Conservation (phyloP, 2,329 filamentous ascomycete genomes). For the Diaporthe nobilis region DNA sequence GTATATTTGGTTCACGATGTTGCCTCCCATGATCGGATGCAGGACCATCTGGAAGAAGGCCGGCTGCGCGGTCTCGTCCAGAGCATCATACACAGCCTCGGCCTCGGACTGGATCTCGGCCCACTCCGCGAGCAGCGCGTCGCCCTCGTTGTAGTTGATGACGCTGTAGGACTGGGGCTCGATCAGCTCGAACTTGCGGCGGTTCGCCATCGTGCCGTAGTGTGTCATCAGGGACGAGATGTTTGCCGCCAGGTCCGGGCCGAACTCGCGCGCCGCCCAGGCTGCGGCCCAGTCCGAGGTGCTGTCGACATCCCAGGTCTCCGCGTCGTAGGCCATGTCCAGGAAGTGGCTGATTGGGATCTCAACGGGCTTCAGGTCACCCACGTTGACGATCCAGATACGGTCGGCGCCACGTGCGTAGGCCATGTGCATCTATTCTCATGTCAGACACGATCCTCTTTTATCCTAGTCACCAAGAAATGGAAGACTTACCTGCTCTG, state of each 20-base stretch:
- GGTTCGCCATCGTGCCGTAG: conserved; percentile 68
- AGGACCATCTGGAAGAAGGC: conserved; percentile 75
- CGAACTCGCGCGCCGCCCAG: conserved; percentile 70
- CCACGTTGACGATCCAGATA: conserved; percentile 78
- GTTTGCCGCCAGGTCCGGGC: conserved; percentile 58
- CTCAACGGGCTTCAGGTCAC: conserved; percentile 75
- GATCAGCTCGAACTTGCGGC: conserved; percentile 74
- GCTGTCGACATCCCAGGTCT: conserved; percentile 68
- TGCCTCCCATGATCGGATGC: conserved; percentile 71
- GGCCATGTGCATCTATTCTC: conserved; percentile 68
- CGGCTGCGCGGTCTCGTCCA: conserved; percentile 64
- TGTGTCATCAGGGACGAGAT: conserved; percentile 67
- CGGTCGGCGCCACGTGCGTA: conserved; percentile 70
- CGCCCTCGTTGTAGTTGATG: conserved; percentile 76
- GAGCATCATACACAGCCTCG: conserved; percentile 67
- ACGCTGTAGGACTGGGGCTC: conserved; percentile 71
- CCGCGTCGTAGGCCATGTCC: conserved; percentile 76
- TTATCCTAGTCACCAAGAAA: rapidly evolving
- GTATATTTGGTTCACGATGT: conserved; percentile 68
- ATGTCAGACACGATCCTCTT: background rate
- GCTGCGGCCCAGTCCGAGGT: conserved; percentile 68
- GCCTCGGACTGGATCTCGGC: conserved; percentile 65
- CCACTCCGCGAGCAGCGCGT: conserved; percentile 70
- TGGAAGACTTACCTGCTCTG: conserved; percentile 57
- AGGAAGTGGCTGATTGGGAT: conserved; percentile 77